phyloP scores from a whole-genome alignment of 352 stramenopile species.

The Pythium volutum region DNA sequence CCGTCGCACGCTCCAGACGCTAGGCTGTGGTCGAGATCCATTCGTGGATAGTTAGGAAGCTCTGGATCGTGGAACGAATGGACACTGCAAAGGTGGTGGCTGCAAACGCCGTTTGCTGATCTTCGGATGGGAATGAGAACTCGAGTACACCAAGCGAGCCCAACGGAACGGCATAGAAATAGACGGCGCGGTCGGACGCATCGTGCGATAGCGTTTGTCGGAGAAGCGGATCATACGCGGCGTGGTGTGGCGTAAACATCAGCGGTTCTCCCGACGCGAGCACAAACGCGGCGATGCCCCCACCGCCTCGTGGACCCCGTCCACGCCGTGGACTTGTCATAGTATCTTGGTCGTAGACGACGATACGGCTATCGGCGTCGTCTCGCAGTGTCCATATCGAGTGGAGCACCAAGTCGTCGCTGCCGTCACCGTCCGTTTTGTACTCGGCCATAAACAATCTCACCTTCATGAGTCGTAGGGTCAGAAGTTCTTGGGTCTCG shows the following conservation, averaged over 20 bases:
- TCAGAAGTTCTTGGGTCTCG: neutral
- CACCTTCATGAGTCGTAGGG: neutral
- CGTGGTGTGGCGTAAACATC: constrained; percentile 16
- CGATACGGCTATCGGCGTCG: neutral
- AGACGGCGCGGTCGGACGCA: neutral
- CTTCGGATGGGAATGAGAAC: constrained; percentile 5
- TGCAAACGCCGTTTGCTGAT: neutral
- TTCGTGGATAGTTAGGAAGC: neutral
- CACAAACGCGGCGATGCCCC: constrained; percentile 15
- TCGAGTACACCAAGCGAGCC: constrained; percentile 8
- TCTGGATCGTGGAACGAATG: neutral
- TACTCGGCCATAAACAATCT: constrained; percentile 15
- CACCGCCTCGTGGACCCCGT: neutral
- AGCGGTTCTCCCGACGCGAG: constrained; percentile 6
- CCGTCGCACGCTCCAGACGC: neutral
- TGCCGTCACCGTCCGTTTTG: neutral
- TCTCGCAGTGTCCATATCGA: constrained; percentile 8
- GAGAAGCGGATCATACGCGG: constrained; percentile 2
- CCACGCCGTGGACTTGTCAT: neutral
- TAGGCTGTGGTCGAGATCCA: neutral
- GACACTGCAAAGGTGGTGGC: neutral
- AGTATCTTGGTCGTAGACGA: neutral
- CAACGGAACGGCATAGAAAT: constrained; percentile 9
- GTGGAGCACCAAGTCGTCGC: neutral
- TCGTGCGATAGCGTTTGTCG: neutral